Evolutionary conservation across 2,329 filamentous ascomycete species (phyloP).

Genomic region (Colletotrichum limetticola): DNA sequence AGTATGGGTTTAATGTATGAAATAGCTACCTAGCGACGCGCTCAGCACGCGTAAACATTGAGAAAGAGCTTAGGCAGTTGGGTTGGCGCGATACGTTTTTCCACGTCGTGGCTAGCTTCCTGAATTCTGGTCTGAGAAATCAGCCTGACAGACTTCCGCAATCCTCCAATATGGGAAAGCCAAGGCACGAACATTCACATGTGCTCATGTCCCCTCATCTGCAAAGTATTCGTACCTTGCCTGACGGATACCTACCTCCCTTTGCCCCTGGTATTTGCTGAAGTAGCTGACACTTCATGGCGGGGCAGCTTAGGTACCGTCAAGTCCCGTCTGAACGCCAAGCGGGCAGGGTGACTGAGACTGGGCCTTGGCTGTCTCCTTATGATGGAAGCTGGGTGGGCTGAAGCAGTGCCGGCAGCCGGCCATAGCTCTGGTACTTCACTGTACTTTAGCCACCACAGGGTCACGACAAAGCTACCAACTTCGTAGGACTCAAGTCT

Average conservation of each 20-base stretch:
- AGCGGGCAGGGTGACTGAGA: not conserved
- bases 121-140: not conserved
- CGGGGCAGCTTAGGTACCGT: not conserved
- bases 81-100: not conserved
- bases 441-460: not conserved
- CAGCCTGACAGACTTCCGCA: not conserved
- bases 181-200: not conserved
- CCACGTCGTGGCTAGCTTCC: not conserved
- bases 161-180: not conserved
- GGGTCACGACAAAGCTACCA: not conserved
- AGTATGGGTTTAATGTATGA: not conserved
- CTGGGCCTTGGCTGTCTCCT: not conserved
- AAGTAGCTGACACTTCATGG: not conserved
- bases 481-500: not conserved
- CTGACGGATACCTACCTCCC: not conserved
- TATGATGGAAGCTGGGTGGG: not conserved
- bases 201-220: not conserved
- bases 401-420: slow-evolving; percentile 20
- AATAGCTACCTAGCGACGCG: not conserved
- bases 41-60: not conserved
- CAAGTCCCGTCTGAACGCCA: not conserved
- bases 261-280: not conserved
- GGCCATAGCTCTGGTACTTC: not conserved
- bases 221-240: not conserved
- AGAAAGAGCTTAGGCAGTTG: not conserved